Base-by-base conservation (phyloP, 768 basidiomycete genomes). In the Coprinellus micaceus region DNA sequence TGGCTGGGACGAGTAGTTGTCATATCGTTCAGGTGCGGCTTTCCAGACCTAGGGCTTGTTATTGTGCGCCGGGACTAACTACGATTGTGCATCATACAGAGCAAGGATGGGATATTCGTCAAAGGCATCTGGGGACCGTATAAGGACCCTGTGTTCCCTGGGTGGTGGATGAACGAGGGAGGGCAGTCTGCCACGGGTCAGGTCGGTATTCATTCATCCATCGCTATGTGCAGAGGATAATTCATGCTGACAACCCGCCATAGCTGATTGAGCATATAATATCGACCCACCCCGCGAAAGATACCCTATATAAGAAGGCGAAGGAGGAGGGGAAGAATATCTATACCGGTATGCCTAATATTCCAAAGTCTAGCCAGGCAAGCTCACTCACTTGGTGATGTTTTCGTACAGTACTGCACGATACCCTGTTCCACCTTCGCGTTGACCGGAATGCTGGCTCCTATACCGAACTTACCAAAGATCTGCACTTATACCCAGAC, bases 81-180 rank as follows among this genome's bases (percentile, higher is more conserved):
- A n/a, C n/a, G n/a, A n/a, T n/a, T n/a, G n/a, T n/a, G n/a, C n/a
- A n/a, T n/a, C 1, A 4, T 10, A 21, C 52, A 94, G 86, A 94
- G 89, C 69, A 83, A 82, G 2, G 72, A 91, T 53, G 88, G 87
- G 0, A 81, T 94, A 7, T 93, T 95, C 61, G 96, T 98, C 2
- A 80, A 86, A 29, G 94, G 97, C 1, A 88, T 97, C 21, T 97
- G 94, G 94, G 92, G 92, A 0, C 91, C 91, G 1, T 94, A 93
- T 69, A 88, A 82, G 72, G 88, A 98, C 65, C 86, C 93, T 5
- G 80, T 95, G 29, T 94, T 98, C 73, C 86, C 86, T 41, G 93
- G 88, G 17, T 95, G 92, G 88, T 99, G 96, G 97, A 97, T 98
- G 94, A 99, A 95, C 65, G 97, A 99, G 72, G 97, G 96, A 37